Evolutionary conservation across 257 asterid species (phyloP), one percentile per base, ranked within the genome.

Genomic region (Fraxinus excelsior): DNA sequence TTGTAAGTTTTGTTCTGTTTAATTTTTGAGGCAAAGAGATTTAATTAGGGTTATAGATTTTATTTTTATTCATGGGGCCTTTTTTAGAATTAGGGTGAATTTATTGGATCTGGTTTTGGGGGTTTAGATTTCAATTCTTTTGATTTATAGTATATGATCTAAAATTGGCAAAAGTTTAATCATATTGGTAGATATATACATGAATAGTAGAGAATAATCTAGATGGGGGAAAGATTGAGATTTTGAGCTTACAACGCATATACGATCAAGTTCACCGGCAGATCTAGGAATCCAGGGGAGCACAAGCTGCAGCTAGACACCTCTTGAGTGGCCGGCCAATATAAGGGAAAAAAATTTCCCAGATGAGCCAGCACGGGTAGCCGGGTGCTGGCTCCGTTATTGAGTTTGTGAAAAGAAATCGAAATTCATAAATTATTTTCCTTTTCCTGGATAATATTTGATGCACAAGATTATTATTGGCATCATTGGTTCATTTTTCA

Each of bases 1-100:
- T 84, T 87, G 94, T 89, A 74, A 89, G 94, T 78, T 25, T 67
- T 46, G 4, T n/a, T 0, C 12, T 19, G 71, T 70, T 40, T 38
- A 7, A 25, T 74, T 64, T 21, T n/a, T 28, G 28, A 8, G 13
- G 66, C 28, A n/a, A 58, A 58, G 3, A 19, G 29, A 58, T 21
- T 58, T n/a, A 3, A 18, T 16, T 51, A 18, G 60, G 60, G 60
- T 51, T 21, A 19, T 58, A 58, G 29, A 21, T 21, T 58, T 58
- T 26, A 58, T 58, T 58, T 49, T n/a, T 26, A 21, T 58, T 58
- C 4, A 9, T 58, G 23, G 13, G 28, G 14, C 11, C 10, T 35
- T 58, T 58, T 12, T n/a, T 58, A 21, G 12, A 23, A 58, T 21
- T n/a, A 0, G 31, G 66, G 29, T 29, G 12, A n/a, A n/a, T n/a